A percentile compares a stretch with the other conserved stretches of the same genome.
Evolutionary conservation across 2,329 filamentous ascomycete species (phyloP).

Genomic region (Aspergillus ustus): DNA sequence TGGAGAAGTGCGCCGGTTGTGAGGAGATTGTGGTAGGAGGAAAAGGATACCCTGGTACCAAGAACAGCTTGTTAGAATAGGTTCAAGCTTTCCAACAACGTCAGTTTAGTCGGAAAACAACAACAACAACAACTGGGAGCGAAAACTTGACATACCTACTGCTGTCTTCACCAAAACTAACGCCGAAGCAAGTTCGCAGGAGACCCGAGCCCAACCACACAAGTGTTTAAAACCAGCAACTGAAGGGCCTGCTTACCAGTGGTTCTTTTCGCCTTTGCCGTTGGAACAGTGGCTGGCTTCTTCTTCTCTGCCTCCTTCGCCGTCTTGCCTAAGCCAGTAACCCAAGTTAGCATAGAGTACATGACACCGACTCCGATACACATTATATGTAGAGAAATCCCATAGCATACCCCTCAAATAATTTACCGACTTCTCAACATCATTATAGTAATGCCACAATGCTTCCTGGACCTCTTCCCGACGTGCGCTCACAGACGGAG

Average conservation of each 20-base stretch:
- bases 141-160: slow-evolving; percentile 24
- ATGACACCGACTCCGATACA: not conserved
- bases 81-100: slow-evolving; percentile 34
- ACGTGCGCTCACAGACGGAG: slow-evolving; percentile 63
- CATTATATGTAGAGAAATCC: not conserved
- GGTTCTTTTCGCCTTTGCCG: slow-evolving; percentile 30
- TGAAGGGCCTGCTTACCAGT: slow-evolving; percentile 31
- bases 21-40: slow-evolving; percentile 28
- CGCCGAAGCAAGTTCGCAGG: slow-evolving; percentile 1
- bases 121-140: slow-evolving; percentile 20
- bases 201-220: slow-evolving; percentile 38
- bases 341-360: slow-evolving; percentile 9
- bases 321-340: slow-evolving; percentile 34
- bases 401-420: slow-evolving; percentile 70
- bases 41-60: slow-evolving; percentile 38
- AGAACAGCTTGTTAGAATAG: slow-evolving; percentile 43
- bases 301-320: slow-evolving; percentile 43
- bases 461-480: slow-evolving; percentile 83
- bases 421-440: slow-evolving; percentile 80
- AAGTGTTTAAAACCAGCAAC: slow-evolving; percentile 17
- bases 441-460: slow-evolving; percentile 95
- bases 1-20: slow-evolving; percentile 45
- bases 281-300: slow-evolving; percentile 25
- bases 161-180: slow-evolving; percentile 1
- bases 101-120: slow-evolving; percentile 35